Evolutionary conservation across 1,139 yeast genomes (phyloP).

Genomic region (Scheffersomyces quercinus): DNA sequence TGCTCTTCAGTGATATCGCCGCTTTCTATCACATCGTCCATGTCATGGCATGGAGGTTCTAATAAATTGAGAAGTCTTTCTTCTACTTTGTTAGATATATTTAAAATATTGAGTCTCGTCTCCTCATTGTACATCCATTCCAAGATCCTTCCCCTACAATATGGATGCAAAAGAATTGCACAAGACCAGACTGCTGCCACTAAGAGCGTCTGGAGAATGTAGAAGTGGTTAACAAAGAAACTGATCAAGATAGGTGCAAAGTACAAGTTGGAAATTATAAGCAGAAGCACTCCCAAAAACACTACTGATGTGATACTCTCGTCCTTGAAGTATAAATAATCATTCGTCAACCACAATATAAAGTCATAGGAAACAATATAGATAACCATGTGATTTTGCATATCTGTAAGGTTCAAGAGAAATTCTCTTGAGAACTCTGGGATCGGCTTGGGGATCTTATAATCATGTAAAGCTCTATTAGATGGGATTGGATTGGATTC

Average conservation of each 20-base stretch:
- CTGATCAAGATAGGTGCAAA: slow-evolving; percentile 35
- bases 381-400: slow-evolving; percentile 79
- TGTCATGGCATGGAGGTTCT: slow-evolving; percentile 4
- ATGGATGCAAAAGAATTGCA: slow-evolving; percentile 56
- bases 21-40: background rate
- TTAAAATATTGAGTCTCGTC: slow-evolving; percentile 52
- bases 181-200: slow-evolving; percentile 53
- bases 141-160: slow-evolving; percentile 44
- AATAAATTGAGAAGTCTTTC: slow-evolving; percentile 31
- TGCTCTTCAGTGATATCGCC: background rate
- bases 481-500: slow-evolving; percentile 56
- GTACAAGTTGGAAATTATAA: slow-evolving; percentile 28
- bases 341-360: slow-evolving; percentile 46
- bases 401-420: slow-evolving; percentile 73
- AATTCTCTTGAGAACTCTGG: slow-evolving; percentile 82
- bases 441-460: slow-evolving; percentile 66
- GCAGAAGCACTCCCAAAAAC: slow-evolving; percentile 35
- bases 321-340: slow-evolving; percentile 65
- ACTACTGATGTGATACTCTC: slow-evolving; percentile 62
- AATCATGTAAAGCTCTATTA: slow-evolving; percentile 46
- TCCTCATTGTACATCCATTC: slow-evolving; percentile 57
- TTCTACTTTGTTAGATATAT: slow-evolving; percentile 49
- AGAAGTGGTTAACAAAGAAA: slow-evolving; percentile 24
- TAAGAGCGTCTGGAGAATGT: slow-evolving; percentile 36
- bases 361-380: slow-evolving; percentile 68